These are phyloP conservation scores for Starmera dryadoides DNA, from an alignment of 805 yeast species.

Conservation along the genomic window DNA sequence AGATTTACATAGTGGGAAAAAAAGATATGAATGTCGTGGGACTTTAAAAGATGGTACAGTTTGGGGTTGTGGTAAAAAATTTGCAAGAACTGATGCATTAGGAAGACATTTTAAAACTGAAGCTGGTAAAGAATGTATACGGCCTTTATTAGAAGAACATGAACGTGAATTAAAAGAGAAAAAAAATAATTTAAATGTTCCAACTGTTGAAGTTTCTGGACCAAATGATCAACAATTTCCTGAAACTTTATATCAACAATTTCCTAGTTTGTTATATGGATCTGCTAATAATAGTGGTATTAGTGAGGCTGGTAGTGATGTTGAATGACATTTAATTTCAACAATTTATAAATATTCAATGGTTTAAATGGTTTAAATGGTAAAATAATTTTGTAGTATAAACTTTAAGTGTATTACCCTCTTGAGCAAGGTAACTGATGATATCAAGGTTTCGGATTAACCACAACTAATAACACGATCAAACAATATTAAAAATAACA, in stretches of 20 bases:
- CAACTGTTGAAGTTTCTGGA: constrained; percentile 1
- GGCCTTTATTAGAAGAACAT: constrained; percentile 59
- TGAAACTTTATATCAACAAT: constrained; percentile 16
- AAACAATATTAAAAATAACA: too few species aligned
- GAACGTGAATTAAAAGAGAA: constrained; percentile 16
- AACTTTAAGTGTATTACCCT: too few species aligned
- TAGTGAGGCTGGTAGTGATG: neutral
- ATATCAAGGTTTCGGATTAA: too few species aligned
- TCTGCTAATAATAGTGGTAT: neutral
- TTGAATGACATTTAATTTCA: neutral
- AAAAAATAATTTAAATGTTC: constrained; percentile 1
- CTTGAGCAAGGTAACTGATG: too few species aligned
- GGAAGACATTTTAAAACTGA: constrained; percentile 77
- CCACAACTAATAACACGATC: too few species aligned
- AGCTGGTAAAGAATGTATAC: constrained; percentile 65
- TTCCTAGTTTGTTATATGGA: constrained; percentile 8
- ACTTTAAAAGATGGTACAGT: constrained; percentile 42
- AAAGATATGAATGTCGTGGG: constrained; percentile 68
- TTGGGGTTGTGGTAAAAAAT: constrained; percentile 81
- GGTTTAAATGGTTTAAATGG: neutral
- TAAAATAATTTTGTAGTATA: too few species aligned
- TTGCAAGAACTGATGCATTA: constrained; percentile 75
- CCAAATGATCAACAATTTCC: constrained; percentile 6
- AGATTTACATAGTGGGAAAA: constrained; percentile 69
- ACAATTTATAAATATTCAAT: too few species aligned